These are phyloP conservation scores for Eimeria acervulina DNA, from an alignment of 169 alveolate species.

Conservation along the genomic window DNA sequence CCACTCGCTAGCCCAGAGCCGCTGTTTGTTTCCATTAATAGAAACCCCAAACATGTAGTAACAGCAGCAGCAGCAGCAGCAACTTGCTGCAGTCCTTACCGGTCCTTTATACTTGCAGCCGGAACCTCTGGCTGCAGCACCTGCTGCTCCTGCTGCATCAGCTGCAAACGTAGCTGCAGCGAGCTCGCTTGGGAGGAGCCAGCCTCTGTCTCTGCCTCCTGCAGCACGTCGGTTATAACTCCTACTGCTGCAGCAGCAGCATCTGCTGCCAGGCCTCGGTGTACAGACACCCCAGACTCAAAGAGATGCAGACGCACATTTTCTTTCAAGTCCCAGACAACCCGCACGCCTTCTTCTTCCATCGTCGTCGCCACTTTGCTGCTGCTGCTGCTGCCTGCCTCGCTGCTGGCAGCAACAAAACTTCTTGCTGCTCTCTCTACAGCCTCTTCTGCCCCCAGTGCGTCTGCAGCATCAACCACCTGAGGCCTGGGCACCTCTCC, in stretches of 20 bases:
- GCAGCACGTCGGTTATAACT: not conserved
- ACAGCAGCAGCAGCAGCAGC: conserved; percentile 40
- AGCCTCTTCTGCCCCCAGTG: conserved; percentile 41
- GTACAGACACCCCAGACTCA: conserved; percentile 46
- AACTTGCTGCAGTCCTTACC: not conserved
- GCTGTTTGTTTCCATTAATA: too few species aligned
- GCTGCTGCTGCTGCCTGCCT: conserved; percentile 16
- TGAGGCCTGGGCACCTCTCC: conserved; percentile 50
- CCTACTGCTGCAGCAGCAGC: conserved; percentile 52
- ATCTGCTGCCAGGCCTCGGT: conserved; percentile 33
- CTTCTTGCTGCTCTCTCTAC: conserved; percentile 56
- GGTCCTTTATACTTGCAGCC: not conserved
- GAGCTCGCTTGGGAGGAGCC: not conserved
- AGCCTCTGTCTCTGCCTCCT: not conserved
- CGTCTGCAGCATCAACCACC: not conserved
- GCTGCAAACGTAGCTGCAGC: conserved; percentile 8
- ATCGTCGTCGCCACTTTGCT: not conserved
- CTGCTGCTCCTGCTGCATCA: conserved; percentile 43
- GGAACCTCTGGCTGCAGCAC: conserved; percentile 4
- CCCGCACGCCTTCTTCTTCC: conserved; percentile 28
- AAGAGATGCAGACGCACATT: conserved; percentile 14
- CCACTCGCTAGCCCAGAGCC: too few species aligned
- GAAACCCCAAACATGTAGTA: too few species aligned
- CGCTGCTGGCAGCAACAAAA: conserved; percentile 26
- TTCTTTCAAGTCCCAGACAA: conserved; percentile 8